Evolutionary conservation across 352 stramenopile genomes (phyloP).

Genomic region (Blastocystis sp.): DNA sequence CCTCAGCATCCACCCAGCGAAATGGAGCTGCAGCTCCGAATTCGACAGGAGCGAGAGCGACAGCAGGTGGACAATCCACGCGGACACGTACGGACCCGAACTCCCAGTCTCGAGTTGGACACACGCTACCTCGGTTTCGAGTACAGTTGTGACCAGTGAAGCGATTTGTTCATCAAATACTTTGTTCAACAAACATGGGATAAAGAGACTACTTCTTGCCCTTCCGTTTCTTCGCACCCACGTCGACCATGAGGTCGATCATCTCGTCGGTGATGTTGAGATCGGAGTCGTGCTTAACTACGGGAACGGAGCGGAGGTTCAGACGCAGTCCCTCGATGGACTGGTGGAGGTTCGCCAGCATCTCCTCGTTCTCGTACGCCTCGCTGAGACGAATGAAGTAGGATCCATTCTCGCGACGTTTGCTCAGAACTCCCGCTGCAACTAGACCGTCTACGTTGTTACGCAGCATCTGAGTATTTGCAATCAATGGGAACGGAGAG

Average conservation of each 20-base stretch:
- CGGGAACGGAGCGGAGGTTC: neutral
- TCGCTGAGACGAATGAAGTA: conserved; percentile 27
- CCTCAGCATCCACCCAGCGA: conserved; percentile 25
- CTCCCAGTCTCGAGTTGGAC: conserved; percentile 38
- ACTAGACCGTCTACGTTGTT: conserved; percentile 44
- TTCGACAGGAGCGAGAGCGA: conserved; percentile 17
- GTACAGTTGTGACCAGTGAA: neutral
- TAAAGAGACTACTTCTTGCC: conserved; percentile 8
- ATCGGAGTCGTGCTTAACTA: neutral
- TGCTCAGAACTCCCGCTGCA: conserved; percentile 18
- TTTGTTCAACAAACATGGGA: neutral
- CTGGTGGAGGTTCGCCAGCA: neutral
- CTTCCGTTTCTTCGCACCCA: conserved; percentile 7
- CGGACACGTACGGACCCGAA: neutral
- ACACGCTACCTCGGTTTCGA: conserved; percentile 48
- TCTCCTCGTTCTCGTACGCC: neutral
- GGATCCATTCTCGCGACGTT: neutral
- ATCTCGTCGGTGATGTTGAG: conserved; percentile 19
- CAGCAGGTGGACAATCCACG: conserved; percentile 36
- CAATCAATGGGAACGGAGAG: conserved; percentile 14
- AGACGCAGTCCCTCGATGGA: neutral
- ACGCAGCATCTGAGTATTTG: conserved; percentile 42
- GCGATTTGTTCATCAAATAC: neutral
- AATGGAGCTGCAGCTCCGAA: conserved; percentile 47
- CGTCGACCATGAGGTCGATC: conserved; percentile 42